Evolutionary conservation across 1,284 basidiomycete genomes (phyloP).

Genomic region (Pseudomicrostroma phylloplanum): DNA sequence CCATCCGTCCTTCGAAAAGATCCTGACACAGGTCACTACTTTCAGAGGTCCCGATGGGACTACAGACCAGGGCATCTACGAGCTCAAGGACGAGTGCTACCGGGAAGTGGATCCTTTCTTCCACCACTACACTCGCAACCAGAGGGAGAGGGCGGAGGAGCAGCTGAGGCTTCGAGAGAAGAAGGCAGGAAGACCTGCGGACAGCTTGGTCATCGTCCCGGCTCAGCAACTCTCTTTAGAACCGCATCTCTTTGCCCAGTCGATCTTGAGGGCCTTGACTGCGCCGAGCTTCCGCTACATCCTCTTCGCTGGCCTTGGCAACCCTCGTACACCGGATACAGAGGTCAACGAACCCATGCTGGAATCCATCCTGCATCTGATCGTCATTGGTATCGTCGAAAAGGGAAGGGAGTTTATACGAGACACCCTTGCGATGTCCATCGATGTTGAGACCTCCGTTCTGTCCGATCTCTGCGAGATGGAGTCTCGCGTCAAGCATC

Average conservation of each 20-base stretch:
- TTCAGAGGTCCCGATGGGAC: constrained; percentile 74
- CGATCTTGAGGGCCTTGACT: constrained; percentile 16
- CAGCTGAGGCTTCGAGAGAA: constrained; percentile 66
- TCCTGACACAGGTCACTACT: constrained; percentile 70
- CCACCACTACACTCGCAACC: constrained; percentile 90
- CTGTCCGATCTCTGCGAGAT: constrained; percentile 27
- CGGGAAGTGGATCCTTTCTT: constrained; percentile 92
- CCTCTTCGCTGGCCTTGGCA: constrained; percentile 23
- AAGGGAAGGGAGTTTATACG: constrained; percentile 21
- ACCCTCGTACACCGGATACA: constrained; percentile 58
- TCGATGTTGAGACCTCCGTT: not conserved
- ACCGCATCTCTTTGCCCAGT: constrained; percentile 3
- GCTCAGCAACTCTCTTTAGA: constrained; percentile 1
- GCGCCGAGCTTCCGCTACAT: constrained; percentile 27
- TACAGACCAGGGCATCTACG: constrained; percentile 76
- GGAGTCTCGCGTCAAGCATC: constrained; percentile 30
- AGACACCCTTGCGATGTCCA: constrained; percentile 8
- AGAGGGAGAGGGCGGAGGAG: constrained; percentile 85
- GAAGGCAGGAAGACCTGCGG: constrained; percentile 56
- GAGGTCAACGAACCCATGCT: constrained; percentile 81
- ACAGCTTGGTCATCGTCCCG: constrained; percentile 10
- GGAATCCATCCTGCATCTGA: constrained; percentile 71
- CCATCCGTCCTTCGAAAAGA: constrained; percentile 73
- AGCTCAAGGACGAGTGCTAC: constrained; percentile 74
- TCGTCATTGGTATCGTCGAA: constrained; percentile 38